A percentile compares a stretch with the other conserved stretches of the same genome.
phyloP scores from a whole-genome alignment of 768 basidiomycete species.

The Hydnomerulius pinastri region DNA sequence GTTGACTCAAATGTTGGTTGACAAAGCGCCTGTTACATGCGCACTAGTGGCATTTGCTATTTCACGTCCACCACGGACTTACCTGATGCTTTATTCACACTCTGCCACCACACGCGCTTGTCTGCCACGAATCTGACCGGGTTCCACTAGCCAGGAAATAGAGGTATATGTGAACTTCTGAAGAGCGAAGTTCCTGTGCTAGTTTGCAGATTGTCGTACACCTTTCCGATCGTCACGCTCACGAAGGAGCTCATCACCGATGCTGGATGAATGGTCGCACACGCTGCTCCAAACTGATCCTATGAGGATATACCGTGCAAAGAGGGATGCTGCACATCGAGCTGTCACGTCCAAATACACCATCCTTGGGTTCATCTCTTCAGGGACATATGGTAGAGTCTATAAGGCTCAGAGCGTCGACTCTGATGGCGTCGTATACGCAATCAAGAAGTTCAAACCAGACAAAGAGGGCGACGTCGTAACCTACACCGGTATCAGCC shows the following conservation, averaged over 20 bases:
- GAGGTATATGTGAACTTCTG: no score
- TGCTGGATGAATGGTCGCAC: slow-evolving; percentile 41
- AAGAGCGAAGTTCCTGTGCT: neutral
- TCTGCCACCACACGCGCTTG: no score
- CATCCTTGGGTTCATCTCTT: slow-evolving; percentile 96
- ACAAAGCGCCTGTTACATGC: no score
- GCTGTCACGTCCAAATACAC: slow-evolving; percentile 81
- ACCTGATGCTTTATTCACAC: no score
- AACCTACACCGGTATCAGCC: slow-evolving; percentile 96
- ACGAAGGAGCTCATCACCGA: slow-evolving; percentile 7
- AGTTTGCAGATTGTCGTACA: neutral
- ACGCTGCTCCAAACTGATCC: slow-evolving; percentile 55
- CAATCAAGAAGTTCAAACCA: slow-evolving; percentile 99
- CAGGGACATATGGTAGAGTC: slow-evolving; percentile 97
- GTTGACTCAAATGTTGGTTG: no score
- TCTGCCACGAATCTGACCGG: no score
- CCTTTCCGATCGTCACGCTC: neutral
- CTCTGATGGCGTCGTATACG: slow-evolving; percentile 71
- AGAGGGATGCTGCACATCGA: slow-evolving; percentile 67
- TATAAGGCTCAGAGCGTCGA: slow-evolving; percentile 91
- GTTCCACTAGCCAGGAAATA: no score
- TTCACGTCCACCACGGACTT: no score
- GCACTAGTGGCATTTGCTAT: no score
- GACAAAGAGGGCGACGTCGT: slow-evolving; percentile 98
- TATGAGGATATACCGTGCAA: slow-evolving; percentile 83